Evolutionary conservation across 129 eudicot species (phyloP).

Genomic region (Arctium minus): DNA sequence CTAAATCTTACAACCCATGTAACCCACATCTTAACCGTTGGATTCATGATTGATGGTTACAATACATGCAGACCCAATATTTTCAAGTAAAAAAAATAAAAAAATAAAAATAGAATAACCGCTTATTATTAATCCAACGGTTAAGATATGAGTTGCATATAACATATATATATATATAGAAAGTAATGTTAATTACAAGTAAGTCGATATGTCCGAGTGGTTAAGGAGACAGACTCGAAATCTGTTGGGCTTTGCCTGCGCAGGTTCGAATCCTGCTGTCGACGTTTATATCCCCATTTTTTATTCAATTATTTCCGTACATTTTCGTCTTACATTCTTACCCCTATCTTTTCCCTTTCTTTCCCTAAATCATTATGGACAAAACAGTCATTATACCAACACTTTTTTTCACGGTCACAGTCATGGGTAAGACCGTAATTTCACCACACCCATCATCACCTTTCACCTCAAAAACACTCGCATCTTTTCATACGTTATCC

Average conservation of each 20-base stretch:
- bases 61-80: too few relatives aligned
- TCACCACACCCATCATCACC: background rate
- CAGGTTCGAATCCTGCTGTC: constrained; percentile 43
- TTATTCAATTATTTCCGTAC: background rate
- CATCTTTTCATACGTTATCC: background rate
- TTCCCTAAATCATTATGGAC: too few relatives aligned
- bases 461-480: background rate
- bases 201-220: constrained; percentile 39
- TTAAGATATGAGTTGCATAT: too few relatives aligned
- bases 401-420: background rate
- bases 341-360: background rate
- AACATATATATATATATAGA: too few relatives aligned
- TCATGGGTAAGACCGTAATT: constrained; percentile 16
- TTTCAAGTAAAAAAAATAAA: too few relatives aligned
- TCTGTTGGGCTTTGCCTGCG: constrained; percentile 46
- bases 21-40: too few relatives aligned
- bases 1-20: too few relatives aligned
- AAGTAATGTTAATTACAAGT: background rate
- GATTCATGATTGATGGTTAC: too few relatives aligned
- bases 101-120: too few relatives aligned
- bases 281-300: too few relatives aligned
- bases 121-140: too few relatives aligned
- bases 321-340: background rate
- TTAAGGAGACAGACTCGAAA: constrained; percentile 44
- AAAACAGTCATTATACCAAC: background rate